Evolutionary conservation across 2,329 filamentous ascomycete genomes (phyloP).

Genomic region (Cytospora piceae): DNA sequence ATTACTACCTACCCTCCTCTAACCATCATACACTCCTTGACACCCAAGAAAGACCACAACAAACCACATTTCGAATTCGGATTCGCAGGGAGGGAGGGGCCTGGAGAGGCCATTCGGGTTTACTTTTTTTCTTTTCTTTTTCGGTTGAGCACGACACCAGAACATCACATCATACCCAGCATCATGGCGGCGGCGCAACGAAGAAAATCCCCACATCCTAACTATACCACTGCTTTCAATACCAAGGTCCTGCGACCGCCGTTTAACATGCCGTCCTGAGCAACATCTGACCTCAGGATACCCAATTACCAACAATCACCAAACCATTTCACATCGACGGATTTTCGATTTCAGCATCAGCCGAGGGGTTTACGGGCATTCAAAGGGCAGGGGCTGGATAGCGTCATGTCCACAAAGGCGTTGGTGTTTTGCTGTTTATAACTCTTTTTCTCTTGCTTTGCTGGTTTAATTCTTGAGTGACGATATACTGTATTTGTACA

Average conservation of each 20-base stretch:
- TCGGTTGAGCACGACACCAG: constrained; percentile 15
- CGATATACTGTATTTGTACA: constrained; percentile 21
- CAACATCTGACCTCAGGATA: constrained; percentile 24
- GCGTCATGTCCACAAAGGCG: constrained; percentile 27
- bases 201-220: constrained; percentile 22
- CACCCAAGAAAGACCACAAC: constrained; percentile 3
- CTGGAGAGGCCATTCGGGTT: constrained; percentile 8
- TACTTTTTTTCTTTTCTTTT: background rate
- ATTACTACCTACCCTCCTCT: constrained; percentile 11
- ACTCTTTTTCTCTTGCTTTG: constrained; percentile 2
- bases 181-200: constrained; percentile 28
- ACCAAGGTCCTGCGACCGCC: constrained; percentile 22
- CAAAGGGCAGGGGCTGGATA: constrained; percentile 24
- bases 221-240: constrained; percentile 27
- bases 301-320: constrained; percentile 14
- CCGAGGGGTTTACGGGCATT: constrained; percentile 28
- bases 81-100: background rate
- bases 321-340: constrained; percentile 6
- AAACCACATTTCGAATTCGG: constrained; percentile 2
- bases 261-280: constrained; percentile 22
- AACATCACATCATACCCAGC: constrained; percentile 21
- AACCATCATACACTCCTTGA: constrained; percentile 8
- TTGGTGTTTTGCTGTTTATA: constrained; percentile 18
- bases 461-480: constrained; percentile 36
- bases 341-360: constrained; percentile 26